phyloP scores from a whole-genome alignment of 2,329 filamentous ascomycete genomes.

The Immersiporthe knoxdaviesiana region DNA sequence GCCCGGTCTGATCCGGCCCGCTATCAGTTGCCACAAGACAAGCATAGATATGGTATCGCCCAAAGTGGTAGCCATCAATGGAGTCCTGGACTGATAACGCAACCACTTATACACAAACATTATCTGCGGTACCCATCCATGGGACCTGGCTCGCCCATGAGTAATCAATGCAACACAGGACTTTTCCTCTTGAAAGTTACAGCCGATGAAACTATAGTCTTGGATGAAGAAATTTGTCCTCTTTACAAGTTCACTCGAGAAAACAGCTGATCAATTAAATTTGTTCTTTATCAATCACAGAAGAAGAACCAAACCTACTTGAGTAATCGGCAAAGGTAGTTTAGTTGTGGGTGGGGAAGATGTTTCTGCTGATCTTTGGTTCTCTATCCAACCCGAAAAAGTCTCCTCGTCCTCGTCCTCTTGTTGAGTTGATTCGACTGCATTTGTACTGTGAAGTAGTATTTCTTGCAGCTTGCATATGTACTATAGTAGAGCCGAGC shows the following conservation, averaged over 20 bases:
- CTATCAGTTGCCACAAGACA: slow-evolving; percentile 1
- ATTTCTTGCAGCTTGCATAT: background rate
- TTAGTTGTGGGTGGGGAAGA: background rate
- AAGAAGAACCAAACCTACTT: background rate
- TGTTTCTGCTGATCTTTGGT: background rate
- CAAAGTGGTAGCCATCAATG: slow-evolving; percentile 10
- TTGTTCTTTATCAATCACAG: background rate
- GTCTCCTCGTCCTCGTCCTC: background rate
- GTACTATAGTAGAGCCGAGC: background rate
- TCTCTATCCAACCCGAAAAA: background rate
- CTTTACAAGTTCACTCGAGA: too few species aligned
- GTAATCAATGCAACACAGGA: background rate
- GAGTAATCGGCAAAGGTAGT: background rate
- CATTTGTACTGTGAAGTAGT: too few species aligned
- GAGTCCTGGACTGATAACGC: slow-evolving; percentile 13
- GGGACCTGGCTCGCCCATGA: background rate
- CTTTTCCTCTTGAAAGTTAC: background rate
- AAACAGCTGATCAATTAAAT: background rate
- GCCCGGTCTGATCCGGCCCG: background rate
- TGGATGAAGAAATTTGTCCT: too few species aligned
- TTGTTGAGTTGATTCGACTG: background rate
- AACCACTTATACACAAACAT: background rate
- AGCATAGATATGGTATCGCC: slow-evolving; percentile 5
- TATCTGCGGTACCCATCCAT: background rate
- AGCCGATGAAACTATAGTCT: background rate